Evolutionary conservation across 225 moss, liverwort and hornwort genomes (phyloP).

Genomic region (Straminergon stramineum): DNA sequence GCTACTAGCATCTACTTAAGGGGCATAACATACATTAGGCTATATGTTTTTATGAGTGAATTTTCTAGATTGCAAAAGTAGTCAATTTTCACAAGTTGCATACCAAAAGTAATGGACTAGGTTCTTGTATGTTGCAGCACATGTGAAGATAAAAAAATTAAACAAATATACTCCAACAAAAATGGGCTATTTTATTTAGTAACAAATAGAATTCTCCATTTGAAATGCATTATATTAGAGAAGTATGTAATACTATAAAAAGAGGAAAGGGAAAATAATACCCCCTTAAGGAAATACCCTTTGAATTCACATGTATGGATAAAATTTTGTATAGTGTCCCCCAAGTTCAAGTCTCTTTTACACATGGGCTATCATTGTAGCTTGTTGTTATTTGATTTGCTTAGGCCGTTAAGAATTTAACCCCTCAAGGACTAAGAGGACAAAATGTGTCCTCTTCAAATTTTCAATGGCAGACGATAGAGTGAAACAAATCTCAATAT

Average conservation of each 20-base stretch:
- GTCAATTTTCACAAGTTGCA: neutral
- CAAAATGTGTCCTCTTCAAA: too few relatives aligned
- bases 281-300: too few relatives aligned
- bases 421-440: too few relatives aligned
- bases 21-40: neutral
- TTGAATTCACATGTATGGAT: too few relatives aligned
- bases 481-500: too few relatives aligned
- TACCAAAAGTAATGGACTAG: neutral
- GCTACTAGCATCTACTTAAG: neutral
- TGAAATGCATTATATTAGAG: neutral
- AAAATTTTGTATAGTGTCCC: neutral
- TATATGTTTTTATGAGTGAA: neutral
- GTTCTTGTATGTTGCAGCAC: neutral
- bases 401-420: neutral
- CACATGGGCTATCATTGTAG: neutral
- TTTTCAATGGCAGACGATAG: too few relatives aligned
- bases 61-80: neutral
- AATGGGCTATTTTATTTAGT: neutral
- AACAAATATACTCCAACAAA: neutral
- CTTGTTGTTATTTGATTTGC: neutral
- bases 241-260: neutral
- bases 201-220: rapidly evolving
- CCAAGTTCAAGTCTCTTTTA: neutral
- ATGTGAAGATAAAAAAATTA: neutral
- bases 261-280: too few relatives aligned